A percentile compares a stretch with the other conserved stretches of the same genome.
phyloP scores from a whole-genome alignment of 257 asterid species.

The Forsythia viridissima region DNA sequence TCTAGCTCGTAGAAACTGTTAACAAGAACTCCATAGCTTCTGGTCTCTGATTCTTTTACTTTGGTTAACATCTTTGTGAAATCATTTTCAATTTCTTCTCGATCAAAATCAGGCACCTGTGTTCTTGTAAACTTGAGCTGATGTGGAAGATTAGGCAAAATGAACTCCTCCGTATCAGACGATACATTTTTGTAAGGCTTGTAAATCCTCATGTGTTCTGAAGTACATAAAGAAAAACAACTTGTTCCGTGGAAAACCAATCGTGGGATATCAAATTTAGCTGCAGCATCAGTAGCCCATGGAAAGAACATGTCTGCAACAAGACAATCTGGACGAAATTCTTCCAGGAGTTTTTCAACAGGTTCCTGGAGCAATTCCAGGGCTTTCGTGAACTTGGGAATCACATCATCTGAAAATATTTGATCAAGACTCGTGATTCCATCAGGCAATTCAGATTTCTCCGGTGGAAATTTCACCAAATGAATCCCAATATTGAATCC shows the following conservation, averaged over 20 bases:
- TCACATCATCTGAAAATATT: constrained; percentile 3
- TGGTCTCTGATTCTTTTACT: constrained; percentile 23
- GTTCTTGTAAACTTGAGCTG: constrained; percentile 24
- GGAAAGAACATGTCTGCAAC: constrained; percentile 50
- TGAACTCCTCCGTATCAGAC: constrained; percentile 48
- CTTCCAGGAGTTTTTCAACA: constrained; percentile 35
- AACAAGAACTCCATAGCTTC: constrained; percentile 45
- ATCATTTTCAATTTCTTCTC: neutral
- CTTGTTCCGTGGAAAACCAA: constrained; percentile 44
- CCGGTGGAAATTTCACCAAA: constrained; percentile 37
- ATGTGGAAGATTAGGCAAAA: constrained; percentile 44
- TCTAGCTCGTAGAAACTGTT: constrained; percentile 67
- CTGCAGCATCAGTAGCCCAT: constrained; percentile 49
- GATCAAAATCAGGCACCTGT: constrained; percentile 28
- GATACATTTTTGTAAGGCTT: constrained; percentile 38
- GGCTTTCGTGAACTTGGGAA: constrained; percentile 22
- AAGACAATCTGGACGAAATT: constrained; percentile 35
- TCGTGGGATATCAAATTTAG: constrained; percentile 48
- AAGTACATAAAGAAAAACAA: constrained; percentile 30
- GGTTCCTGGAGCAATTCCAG: constrained; percentile 36
- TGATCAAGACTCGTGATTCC: constrained; percentile 38
- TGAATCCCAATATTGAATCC: constrained; percentile 36
- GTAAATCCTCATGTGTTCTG: constrained; percentile 27
- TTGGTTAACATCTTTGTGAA: constrained; percentile 9
- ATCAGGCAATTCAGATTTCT: constrained; percentile 39